phyloP scores from a whole-genome alignment of 768 basidiomycete genomes.

The button mushroom (Agaricus bisporus) region DNA sequence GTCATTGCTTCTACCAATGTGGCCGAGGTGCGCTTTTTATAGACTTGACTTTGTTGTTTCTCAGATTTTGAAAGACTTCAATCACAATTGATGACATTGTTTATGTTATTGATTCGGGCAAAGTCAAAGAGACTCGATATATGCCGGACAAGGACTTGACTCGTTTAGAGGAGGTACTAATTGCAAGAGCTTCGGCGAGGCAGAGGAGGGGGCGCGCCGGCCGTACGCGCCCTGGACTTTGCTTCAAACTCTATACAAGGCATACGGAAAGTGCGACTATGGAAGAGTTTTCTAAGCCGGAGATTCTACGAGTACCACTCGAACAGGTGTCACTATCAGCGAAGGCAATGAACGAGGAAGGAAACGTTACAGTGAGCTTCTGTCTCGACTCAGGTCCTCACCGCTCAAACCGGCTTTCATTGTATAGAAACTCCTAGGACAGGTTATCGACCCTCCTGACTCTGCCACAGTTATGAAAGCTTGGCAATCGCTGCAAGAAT shows the following conservation, averaged over 20 bases:
- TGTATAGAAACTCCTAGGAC: conserved; percentile 51
- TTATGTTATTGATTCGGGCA: conserved; percentile 81
- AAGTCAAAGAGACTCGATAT: conserved; percentile 76
- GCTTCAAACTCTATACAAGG: conserved; percentile 81
- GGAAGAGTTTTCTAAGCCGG: conserved; percentile 72
- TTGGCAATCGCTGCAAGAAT: conserved; percentile 62
- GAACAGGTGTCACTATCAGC: conserved; percentile 78
- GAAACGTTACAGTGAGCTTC: conserved; percentile 63
- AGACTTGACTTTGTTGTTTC: background rate
- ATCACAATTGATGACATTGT: conserved; percentile 88
- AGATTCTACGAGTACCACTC: conserved; percentile 82
- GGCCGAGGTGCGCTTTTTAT: conserved; percentile 54
- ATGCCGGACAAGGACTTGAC: conserved; percentile 71
- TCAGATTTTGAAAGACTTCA: conserved; percentile 51
- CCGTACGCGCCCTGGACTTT: conserved; percentile 73
- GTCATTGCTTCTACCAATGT: conserved; percentile 89
- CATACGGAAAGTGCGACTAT: conserved; percentile 49
- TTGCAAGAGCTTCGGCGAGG: conserved; percentile 69
- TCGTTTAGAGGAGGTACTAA: conserved; percentile 72
- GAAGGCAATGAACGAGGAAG: conserved; percentile 71
- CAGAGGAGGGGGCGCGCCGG: conserved; percentile 91
- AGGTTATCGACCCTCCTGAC: conserved; percentile 82
- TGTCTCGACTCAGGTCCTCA: background rate
- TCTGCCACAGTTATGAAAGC: conserved; percentile 71
- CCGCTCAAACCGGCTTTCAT: background rate